Conservation (phyloP, 2,329 filamentous ascomycete genomes). For the Alternaria rosae region DNA sequence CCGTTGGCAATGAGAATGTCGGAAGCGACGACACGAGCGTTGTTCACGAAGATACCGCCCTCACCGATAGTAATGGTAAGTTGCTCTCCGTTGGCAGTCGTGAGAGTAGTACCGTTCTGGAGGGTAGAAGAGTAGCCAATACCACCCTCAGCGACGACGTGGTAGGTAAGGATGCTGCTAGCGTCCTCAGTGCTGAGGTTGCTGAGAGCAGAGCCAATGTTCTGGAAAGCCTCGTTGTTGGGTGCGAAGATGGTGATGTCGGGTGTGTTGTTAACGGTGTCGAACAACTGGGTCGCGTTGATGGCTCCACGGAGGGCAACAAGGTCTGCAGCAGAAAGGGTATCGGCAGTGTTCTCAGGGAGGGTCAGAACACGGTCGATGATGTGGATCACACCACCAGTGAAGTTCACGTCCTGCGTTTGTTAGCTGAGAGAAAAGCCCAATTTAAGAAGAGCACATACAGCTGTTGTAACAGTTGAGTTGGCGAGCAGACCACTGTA, state of each 20-base stretch:
- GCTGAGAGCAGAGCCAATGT: slow-evolving; percentile 61
- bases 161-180: slow-evolving; percentile 66
- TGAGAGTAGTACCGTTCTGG: slow-evolving; percentile 50
- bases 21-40: slow-evolving; percentile 51
- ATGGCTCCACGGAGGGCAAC: slow-evolving; percentile 54
- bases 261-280: slow-evolving; percentile 51
- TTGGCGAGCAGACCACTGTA: slow-evolving; percentile 61
- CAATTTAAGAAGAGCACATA: slow-evolving; percentile 42
- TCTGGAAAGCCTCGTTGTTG: slow-evolving; percentile 65
- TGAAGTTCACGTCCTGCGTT: slow-evolving; percentile 53
- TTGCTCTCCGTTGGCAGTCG: slow-evolving; percentile 47
- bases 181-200: slow-evolving; percentile 60
- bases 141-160: slow-evolving; percentile 63
- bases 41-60: slow-evolving; percentile 54
- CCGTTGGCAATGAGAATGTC: slow-evolving; percentile 56
- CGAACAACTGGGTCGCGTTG: slow-evolving; percentile 48
- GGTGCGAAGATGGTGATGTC: slow-evolving; percentile 72
- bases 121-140: slow-evolving; percentile 62
- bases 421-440: background rate
- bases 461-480: slow-evolving; percentile 58
- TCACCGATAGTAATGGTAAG: slow-evolving; percentile 52
- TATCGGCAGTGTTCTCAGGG: slow-evolving; percentile 42
- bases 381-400: slow-evolving; percentile 57
- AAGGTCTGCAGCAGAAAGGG: slow-evolving; percentile 46
- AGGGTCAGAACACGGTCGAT: slow-evolving; percentile 55